Evolutionary conservation across 2,329 filamentous ascomycete species (phyloP).

Genomic region (Hypocrella siamensis): DNA sequence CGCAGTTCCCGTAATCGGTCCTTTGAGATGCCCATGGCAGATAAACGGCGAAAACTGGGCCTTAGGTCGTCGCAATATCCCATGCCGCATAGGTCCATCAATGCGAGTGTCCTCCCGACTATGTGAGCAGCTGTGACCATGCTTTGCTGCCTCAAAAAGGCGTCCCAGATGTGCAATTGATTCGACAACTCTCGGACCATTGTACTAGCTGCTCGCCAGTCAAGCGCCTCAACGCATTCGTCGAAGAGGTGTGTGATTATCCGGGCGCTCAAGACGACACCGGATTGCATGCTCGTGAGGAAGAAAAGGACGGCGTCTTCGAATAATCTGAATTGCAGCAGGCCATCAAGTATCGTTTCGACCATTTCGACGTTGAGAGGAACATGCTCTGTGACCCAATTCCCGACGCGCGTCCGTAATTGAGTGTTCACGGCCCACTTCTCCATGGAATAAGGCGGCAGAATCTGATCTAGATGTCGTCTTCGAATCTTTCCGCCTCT

Average conservation of each 20-base stretch:
- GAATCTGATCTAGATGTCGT: constrained; percentile 16
- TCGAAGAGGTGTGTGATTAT: constrained; percentile 23
- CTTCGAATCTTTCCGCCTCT: constrained; percentile 23
- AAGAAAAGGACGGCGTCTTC: constrained; percentile 28
- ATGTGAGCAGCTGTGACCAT: constrained; percentile 10
- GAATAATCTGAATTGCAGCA: constrained; percentile 30
- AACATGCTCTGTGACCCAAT: constrained; percentile 24
- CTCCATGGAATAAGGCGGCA: constrained; percentile 10
- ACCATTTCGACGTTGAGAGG: constrained; percentile 22
- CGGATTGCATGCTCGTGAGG: constrained; percentile 19
- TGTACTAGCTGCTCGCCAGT: constrained; percentile 20
- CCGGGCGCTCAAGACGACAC: constrained; percentile 15
- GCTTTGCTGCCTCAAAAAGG: constrained; percentile 10
- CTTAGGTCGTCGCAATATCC: constrained; percentile 1
- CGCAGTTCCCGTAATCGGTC: constrained; percentile 10
- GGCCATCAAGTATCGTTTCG: constrained; percentile 29
- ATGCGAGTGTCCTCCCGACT: constrained; percentile 14
- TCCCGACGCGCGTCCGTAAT: constrained; percentile 12
- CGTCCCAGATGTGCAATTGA: constrained; percentile 11
- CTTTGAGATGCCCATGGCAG: constrained; percentile 12
- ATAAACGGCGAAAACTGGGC: constrained; percentile 6
- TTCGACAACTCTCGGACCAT: constrained; percentile 14
- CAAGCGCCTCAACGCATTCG: constrained; percentile 23
- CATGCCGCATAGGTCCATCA: constrained; percentile 22
- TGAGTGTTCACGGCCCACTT: constrained; percentile 13